Base-by-base conservation (phyloP, 768 basidiomycete genomes). In the Xerocomus brunneocitrinus region DNA sequence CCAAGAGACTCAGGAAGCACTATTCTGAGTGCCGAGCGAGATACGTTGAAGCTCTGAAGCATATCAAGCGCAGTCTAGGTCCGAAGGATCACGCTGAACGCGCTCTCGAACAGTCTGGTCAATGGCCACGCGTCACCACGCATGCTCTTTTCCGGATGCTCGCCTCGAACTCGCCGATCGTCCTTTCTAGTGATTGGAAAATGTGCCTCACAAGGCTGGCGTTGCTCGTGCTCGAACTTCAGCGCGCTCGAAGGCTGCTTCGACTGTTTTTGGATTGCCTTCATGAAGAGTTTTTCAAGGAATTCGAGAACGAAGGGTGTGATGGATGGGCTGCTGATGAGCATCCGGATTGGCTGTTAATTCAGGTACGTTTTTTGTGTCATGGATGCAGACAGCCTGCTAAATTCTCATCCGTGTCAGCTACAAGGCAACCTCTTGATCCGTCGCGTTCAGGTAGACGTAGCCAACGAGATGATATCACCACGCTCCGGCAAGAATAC, bases 51-150 rank as follows among this genome's bases (percentile, higher is more conserved):
- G 35, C 32, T 31, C 45, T 43, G 27, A 31, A 25, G 16, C 14
- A 24, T 27, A 36, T 63, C 38, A 46, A 44, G 24, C 42, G 52
- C 5, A 9, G 19, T 36, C 52, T 58, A 59, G 60, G 8, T 62
- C 59, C 63, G 3, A 28, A 8, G 12, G 50, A 22, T 28, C 35
- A 25, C 2, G 44, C 48, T 9, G 66, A 65, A 36, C 31, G 52
- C 1, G 54, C 60, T 9, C 25, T 63, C 14, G n/a, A 24, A 32
- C 30, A 24, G 9, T 58, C 63, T 16, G 62, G 63, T 12, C 59
- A 68, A 50, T 75, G 74, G 74, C 75, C 75, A 1, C 62, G 67
- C 34, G 52, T 73, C 19, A 69, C 69, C 4, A 42, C 51, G 1
- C 65, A 61, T 42, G 50, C 59, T 35, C 58, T 76, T 8, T 61